phyloP scores from a whole-genome alignment of 1,284 basidiomycete species.

The Fomitiporia mediterranea region DNA sequence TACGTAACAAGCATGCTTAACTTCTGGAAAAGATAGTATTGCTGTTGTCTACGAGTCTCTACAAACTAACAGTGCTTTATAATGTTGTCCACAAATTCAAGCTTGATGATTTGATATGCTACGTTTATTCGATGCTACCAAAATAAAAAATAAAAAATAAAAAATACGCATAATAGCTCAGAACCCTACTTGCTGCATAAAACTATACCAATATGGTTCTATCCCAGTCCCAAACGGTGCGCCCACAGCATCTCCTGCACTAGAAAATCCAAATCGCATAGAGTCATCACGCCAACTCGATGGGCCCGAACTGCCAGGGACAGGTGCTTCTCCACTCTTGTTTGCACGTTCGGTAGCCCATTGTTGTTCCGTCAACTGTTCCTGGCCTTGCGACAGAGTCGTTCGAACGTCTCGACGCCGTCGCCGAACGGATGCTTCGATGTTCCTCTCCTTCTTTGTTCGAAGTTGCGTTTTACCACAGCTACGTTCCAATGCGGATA shows the following conservation, averaged over 20 bases:
- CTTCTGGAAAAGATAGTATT: no score
- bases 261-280: neutral
- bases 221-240: slow-evolving; percentile 32
- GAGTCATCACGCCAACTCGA: slow-evolving; percentile 1
- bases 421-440: neutral
- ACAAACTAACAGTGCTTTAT: no score
- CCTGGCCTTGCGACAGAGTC: slow-evolving; percentile 5
- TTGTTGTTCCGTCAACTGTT: neutral
- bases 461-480: slow-evolving; percentile 55
- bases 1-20: no score
- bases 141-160: no score
- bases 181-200: slow-evolving; percentile 65
- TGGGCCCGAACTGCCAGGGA: neutral
- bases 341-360: slow-evolving; percentile 5
- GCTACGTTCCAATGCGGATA: slow-evolving; percentile 54
- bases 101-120: no score
- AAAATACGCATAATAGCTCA: no score
- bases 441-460: slow-evolving; percentile 21
- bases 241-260: slow-evolving; percentile 6
- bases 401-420: neutral
- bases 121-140: no score
- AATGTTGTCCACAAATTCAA: no score
- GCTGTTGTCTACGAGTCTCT: no score
- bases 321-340: neutral
- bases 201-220: slow-evolving; percentile 61